Evolutionary conservation across 495 filamentous ascomycete species (phyloP).

Genomic region (Parachaetomium inaequale): DNA sequence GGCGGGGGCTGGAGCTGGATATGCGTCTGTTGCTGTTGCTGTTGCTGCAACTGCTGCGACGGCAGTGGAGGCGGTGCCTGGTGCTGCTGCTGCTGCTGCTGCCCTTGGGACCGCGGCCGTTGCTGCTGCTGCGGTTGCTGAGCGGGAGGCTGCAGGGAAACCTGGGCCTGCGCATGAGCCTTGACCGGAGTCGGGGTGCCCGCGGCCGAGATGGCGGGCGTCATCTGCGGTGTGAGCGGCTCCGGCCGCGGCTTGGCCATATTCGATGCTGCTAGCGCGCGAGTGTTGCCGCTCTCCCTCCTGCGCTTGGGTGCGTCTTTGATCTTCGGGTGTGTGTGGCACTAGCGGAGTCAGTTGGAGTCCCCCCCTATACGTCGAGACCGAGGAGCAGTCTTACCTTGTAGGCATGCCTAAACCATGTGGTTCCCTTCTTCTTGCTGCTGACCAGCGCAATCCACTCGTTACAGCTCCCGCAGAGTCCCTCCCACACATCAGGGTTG

Average conservation of each 20-base stretch:
- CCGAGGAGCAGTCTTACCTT: conserved; percentile 53
- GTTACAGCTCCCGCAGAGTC: conserved; percentile 69
- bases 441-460: conserved; percentile 76
- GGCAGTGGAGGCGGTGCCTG: conserved; percentile 15
- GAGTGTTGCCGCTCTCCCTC: conserved; percentile 57
- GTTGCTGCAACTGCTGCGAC: conserved; percentile 17
- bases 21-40: conserved; percentile 19
- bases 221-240: conserved; percentile 42
- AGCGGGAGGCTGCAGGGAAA: conserved; percentile 10
- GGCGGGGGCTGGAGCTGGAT: conserved; percentile 28
- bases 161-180: conserved; percentile 16
- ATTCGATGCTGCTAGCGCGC: conserved; percentile 33
- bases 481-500: conserved; percentile 79
- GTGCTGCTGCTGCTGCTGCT: conserved; percentile 20
- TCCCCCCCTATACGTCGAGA: not conserved
- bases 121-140: conserved; percentile 30
- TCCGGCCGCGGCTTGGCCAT: conserved; percentile 41
- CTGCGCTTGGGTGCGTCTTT: conserved; percentile 69
- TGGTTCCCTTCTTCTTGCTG: conserved; percentile 82
- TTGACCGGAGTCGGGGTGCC: conserved; percentile 38
- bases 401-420: conserved; percentile 81
- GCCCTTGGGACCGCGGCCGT: conserved; percentile 15
- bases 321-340: conserved; percentile 69
- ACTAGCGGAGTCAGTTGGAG: conserved; percentile 42
- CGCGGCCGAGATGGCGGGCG: conserved; percentile 34